Percentiles rank a stretch among this genome's conserved stretches.
phyloP scores from a whole-genome alignment of 208 protist genomes.

The Trypanosoma mega region DNA sequence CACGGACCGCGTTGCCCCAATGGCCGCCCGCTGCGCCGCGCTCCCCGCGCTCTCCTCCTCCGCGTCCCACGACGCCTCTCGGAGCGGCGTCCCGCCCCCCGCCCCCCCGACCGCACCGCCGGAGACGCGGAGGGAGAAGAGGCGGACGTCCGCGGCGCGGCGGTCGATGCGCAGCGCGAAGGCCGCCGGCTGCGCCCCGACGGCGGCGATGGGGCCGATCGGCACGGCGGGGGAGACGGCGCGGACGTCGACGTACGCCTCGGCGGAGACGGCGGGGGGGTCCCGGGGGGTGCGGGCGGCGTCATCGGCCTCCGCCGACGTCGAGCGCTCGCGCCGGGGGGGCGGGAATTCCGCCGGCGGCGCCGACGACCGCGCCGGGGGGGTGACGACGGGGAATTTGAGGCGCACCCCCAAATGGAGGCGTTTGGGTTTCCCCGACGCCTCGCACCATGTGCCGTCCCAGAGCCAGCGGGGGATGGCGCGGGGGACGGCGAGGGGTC shows the following conservation, averaged over 20 bases:
- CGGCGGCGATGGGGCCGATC: conserved; percentile 9
- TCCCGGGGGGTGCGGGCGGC: conserved; percentile 1
- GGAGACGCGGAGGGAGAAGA: conserved; percentile 22
- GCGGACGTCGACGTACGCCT: conserved; percentile 22
- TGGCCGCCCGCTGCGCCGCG: background rate
- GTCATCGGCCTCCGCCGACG: background rate
- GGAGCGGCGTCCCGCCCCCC: background rate
- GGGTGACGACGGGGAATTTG: conserved; percentile 23
- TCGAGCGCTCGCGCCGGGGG: background rate
- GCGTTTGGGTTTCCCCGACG: conserved; percentile 16
- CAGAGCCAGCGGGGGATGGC: conserved; percentile 62
- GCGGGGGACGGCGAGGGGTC: conserved; percentile 56
- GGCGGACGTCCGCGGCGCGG: conserved; percentile 16
- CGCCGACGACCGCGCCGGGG: background rate
- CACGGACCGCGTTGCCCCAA: background rate
- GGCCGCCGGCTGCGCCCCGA: background rate
- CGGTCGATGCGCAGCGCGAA: conserved; percentile 2
- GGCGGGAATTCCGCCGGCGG: too few species aligned
- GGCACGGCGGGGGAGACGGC: conserved; percentile 15
- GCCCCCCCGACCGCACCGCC: conserved; percentile 1
- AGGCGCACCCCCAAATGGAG: conserved; percentile 34
- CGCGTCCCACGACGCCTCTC: background rate
- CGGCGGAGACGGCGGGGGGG: too few species aligned
- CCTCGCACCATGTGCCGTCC: conserved; percentile 33
- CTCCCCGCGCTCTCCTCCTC: background rate